Evolutionary conservation across 1,139 yeast species (phyloP).

Genomic region (Zygoascus meyerae): DNA sequence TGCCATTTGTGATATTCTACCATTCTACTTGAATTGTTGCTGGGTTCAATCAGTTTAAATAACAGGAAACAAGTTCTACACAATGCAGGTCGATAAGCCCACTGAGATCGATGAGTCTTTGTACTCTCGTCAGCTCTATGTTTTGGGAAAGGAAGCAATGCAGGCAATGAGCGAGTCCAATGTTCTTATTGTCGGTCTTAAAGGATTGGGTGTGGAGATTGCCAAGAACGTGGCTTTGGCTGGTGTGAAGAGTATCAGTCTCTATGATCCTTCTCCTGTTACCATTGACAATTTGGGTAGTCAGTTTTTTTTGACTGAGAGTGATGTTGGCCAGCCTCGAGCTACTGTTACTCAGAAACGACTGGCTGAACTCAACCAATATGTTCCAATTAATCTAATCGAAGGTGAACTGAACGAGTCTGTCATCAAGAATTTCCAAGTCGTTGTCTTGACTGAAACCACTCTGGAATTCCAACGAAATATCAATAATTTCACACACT

Average conservation of each 20-base stretch:
- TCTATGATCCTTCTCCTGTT: constrained; percentile 75
- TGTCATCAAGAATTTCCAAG: constrained; percentile 55
- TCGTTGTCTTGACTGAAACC: constrained; percentile 76
- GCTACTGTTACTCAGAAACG: constrained; percentile 62
- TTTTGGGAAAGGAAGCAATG: constrained; percentile 96
- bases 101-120: constrained; percentile 79
- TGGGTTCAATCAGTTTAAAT: too few species aligned
- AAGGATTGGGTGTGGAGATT: constrained; percentile 90
- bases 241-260: constrained; percentile 88
- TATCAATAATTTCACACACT: constrained; percentile 72
- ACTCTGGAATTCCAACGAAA: constrained; percentile 68
- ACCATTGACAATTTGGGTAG: constrained; percentile 70
- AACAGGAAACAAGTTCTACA: too few species aligned
- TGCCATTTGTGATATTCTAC: too few species aligned
- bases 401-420: constrained; percentile 43
- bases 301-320: constrained; percentile 72
- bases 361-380: constrained; percentile 76
- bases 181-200: constrained; percentile 79
- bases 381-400: constrained; percentile 79
- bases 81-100: constrained; percentile 39
- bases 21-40: too few species aligned
- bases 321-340: constrained; percentile 72
- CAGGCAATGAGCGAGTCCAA: constrained; percentile 90
- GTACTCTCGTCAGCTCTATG: constrained; percentile 91
- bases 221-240: constrained; percentile 96